phyloP scores from a whole-genome alignment of 169 alveolate genomes.

The Plasmodium cynomolgi region DNA sequence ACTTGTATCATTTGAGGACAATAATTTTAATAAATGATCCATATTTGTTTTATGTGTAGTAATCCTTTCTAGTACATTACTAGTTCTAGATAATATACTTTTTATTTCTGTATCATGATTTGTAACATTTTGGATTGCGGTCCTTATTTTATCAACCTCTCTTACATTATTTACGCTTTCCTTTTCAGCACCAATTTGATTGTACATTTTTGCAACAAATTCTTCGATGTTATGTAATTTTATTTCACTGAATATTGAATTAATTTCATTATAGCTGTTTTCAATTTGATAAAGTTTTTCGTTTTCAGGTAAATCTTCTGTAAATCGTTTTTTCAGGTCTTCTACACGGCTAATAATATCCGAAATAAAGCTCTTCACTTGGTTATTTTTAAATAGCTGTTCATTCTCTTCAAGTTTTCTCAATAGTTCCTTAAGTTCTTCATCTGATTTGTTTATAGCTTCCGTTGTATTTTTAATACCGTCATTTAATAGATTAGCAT shows the following conservation, averaged over 20 bases:
- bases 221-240: neutral
- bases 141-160: neutral
- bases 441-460: neutral
- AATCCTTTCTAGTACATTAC: neutral
- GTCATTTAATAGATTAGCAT: neutral
- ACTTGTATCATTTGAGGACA: neutral
- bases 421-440: neutral
- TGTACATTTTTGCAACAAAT: conserved; percentile 1
- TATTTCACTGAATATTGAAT: neutral
- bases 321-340: neutral
- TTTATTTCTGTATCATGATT: neutral
- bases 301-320: neutral
- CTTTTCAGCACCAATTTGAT: neutral
- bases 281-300: neutral
- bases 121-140: neutral
- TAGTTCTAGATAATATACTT: neutral
- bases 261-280: neutral
- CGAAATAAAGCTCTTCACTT: no score
- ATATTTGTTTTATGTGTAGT: neutral
- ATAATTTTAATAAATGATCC: neutral
- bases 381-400: no score
- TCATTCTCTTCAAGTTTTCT: neutral
- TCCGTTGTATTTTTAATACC: neutral
- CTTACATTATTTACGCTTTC: neutral
- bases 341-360: no score